Base-by-base conservation (phyloP, 495 filamentous ascomycete genomes). In the Aspergillus leporis region DNA sequence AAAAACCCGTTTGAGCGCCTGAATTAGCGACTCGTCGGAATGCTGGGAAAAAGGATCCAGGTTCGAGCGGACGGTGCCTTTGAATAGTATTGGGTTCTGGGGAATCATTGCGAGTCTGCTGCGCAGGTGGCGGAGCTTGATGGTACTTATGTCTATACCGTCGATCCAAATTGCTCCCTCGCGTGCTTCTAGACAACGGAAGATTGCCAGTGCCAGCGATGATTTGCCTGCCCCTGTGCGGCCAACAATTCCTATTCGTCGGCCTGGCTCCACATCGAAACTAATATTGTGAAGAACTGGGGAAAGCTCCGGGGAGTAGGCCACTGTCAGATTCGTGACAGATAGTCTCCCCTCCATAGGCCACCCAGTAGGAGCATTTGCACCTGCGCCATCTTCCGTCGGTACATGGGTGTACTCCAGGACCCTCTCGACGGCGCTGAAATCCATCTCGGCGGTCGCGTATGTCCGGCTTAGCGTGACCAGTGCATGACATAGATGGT, bases 381-480 rank as follows among this genome's bases (percentile, higher is more conserved):
- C 75, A 9, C 59, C 67, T 14, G 21, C 51, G 5, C 83, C 74
- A 32, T 78, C 70, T 66, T 92, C 89, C 1, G 80, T 89, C 0
- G 78, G 72, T 1, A 91, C 65, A 16, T 84, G 78, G 1, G 83
- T 79, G 63, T 90, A 92, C 68, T 91, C 89, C 6, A 90, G 74
- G 43, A 91, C 84, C 31, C 89, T 74, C 69, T 91, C 89, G 3
- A 85, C 83, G 19, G 85, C 80, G 55, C 91, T 91, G 85, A 92
- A 89, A 59, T 85, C 82, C 5, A 90, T 70, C 63, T 92, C 89
- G 1, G 77, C 62, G 28, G 67, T 70, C 0, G 79, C 66, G 56
- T 77, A 66, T 18, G 60, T 43, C 21, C 72, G 66, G 12, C 73
- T 59, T 12, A 56, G 58, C 0, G 61, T 77, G 19, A 73, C 64